A percentile compares a stretch with the other conserved stretches of the same genome.
phyloP scores from a whole-genome alignment of 768 basidiomycete species.

The Terana coerulea region DNA sequence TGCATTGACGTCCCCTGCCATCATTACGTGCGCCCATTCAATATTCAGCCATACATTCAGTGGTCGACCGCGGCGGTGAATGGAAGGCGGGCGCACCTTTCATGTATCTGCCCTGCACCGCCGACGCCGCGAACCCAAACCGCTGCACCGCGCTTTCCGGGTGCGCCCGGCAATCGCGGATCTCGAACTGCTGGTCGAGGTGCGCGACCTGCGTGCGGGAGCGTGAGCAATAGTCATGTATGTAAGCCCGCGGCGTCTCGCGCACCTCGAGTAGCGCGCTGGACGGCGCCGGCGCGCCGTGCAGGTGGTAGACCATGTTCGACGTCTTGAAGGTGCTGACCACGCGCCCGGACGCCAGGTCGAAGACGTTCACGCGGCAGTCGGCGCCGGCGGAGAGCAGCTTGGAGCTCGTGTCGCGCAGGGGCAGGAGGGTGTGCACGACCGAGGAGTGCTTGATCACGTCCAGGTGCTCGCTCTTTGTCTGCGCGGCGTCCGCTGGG shows the following conservation, averaged over 20 bases:
- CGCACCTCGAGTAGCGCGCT: constrained; percentile 44
- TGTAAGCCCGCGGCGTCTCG: no score
- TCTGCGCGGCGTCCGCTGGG: constrained; percentile 27
- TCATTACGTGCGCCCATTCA: no score
- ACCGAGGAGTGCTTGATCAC: constrained; percentile 42
- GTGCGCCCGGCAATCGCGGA: constrained; percentile 43
- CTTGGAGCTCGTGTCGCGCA: constrained; percentile 44
- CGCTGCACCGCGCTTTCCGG: constrained; percentile 33
- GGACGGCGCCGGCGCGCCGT: constrained; percentile 33
- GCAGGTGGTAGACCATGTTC: constrained; percentile 42
- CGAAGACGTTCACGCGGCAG: constrained; percentile 41
- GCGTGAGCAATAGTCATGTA: neutral
- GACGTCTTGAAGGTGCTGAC: constrained; percentile 37
- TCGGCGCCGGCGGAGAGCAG: constrained; percentile 46
- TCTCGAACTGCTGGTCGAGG: constrained; percentile 48
- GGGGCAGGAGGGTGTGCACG: constrained; percentile 40
- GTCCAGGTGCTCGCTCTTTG: constrained; percentile 28
- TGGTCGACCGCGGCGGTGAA: no score
- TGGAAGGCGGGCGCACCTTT: constrained; percentile 40
- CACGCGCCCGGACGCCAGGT: constrained; percentile 43
- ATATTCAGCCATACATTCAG: no score
- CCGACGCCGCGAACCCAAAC: constrained; percentile 39
- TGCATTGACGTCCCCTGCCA: constrained; percentile 15
- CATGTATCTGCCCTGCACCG: constrained; percentile 39
- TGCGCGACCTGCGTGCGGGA: constrained; percentile 37